Percentiles rank a stretch among this genome's conserved stretches.
Evolutionary conservation across 2,329 filamentous ascomycete genomes (phyloP).

Genomic region (Sporothrix schenckii): DNA sequence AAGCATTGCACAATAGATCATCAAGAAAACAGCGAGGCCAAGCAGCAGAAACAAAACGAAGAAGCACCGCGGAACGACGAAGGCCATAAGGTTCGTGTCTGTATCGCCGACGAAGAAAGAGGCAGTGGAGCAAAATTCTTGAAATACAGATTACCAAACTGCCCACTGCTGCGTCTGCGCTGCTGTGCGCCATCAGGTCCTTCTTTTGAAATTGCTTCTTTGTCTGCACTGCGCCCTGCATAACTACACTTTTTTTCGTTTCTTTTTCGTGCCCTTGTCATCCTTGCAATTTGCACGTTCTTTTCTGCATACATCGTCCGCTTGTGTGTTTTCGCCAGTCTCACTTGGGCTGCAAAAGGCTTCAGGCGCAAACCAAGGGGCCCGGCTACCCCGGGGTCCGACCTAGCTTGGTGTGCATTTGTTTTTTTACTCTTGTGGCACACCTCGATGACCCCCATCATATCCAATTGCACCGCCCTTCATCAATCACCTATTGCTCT

Average conservation of each 20-base stretch:
- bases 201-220: slow-evolving; percentile 18
- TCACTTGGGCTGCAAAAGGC: not conserved
- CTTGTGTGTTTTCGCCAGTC: slow-evolving; percentile 4
- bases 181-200: slow-evolving; percentile 6
- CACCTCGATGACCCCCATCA: not conserved
- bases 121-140: not conserved
- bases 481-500: not conserved
- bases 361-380: slow-evolving; percentile 16
- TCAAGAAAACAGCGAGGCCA: slow-evolving; percentile 8
- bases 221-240: slow-evolving; percentile 9
- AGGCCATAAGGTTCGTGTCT: not conserved
- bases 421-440: not conserved
- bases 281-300: slow-evolving; percentile 12
- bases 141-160: not conserved
- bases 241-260: slow-evolving; percentile 2
- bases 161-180: not conserved
- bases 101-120: not conserved
- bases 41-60: not conserved
- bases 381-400: not conserved
- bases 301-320: not conserved
- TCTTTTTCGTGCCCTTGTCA: slow-evolving; percentile 8
- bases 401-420: slow-evolving; percentile 20
- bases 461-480: slow-evolving; percentile 1
- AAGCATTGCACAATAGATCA: not conserved
- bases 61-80: not conserved